Percentiles rank a stretch among this genome's conserved stretches.
These are phyloP conservation scores for Fusarium sp. DNA, from an alignment of 2,329 filamentous ascomycete species.

Conservation along the genomic window DNA sequence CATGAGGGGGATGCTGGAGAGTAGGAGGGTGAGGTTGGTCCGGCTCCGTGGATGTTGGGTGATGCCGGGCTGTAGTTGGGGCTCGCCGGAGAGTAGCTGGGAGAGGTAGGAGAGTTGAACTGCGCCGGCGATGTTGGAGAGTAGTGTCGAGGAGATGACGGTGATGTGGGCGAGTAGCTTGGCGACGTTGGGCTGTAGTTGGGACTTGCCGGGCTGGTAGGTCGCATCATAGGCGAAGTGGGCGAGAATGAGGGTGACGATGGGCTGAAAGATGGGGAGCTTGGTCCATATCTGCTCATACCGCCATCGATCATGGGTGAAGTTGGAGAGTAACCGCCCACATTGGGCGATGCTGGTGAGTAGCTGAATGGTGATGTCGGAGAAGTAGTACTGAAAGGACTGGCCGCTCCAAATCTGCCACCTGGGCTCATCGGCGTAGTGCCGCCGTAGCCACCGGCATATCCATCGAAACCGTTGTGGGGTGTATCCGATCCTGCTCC, in stretches of 20 bases:
- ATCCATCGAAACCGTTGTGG: constrained; percentile 71
- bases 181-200: constrained; percentile 76
- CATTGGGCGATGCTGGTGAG: constrained; percentile 81
- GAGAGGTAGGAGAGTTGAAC: constrained; percentile 82
- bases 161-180: constrained; percentile 73
- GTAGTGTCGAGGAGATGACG: constrained; percentile 68
- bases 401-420: constrained; percentile 69
- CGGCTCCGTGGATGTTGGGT: constrained; percentile 62
- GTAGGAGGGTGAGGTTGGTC: constrained; percentile 71
- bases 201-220: constrained; percentile 67
- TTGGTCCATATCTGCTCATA: constrained; percentile 63
- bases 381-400: constrained; percentile 80
- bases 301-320: constrained; percentile 71
- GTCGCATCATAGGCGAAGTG: constrained; percentile 69
- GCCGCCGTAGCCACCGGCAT: constrained; percentile 65
- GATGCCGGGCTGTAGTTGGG: constrained; percentile 80
- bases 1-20: constrained; percentile 80
- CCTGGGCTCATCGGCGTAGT: constrained; percentile 72
- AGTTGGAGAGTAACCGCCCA: constrained; percentile 78
- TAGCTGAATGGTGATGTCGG: constrained; percentile 76
- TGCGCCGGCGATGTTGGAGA: constrained; percentile 78
- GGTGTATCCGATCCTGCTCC: constrained; percentile 78
- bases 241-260: constrained; percentile 74
- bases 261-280: constrained; percentile 73
- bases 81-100: constrained; percentile 77